A percentile compares a stretch with the other conserved stretches of the same genome.
Conservation (phyloP, 208 protist genomes). For the Leishmania tropica region DNA sequence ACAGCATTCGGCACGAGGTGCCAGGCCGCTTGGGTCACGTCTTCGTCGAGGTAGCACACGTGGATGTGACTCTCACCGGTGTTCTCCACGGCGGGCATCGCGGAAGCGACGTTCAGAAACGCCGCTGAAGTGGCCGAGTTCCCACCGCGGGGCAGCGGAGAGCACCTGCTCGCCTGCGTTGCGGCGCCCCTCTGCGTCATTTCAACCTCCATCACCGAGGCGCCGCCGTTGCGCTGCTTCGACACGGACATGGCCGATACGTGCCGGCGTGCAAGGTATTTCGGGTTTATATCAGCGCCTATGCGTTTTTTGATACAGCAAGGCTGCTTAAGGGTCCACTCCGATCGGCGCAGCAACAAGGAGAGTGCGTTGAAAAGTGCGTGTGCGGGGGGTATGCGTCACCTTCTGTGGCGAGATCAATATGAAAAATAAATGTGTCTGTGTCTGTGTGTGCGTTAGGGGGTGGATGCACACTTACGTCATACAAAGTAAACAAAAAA, state of each 20-base stretch:
- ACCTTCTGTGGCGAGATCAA: neutral
- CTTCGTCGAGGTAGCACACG: constrained; percentile 30
- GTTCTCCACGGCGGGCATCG: neutral
- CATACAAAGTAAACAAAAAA: too few species aligned
- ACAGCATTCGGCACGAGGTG: constrained; percentile 14
- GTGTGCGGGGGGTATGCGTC: neutral
- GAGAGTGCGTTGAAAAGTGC: neutral
- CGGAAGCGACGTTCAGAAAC: neutral
- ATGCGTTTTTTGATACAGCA: neutral
- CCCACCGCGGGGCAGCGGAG: neutral
- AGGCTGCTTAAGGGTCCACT: neutral
- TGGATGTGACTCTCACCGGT: constrained; percentile 14
- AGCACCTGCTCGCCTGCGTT: neutral
- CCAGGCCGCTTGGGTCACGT: constrained; percentile 3
- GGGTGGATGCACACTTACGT: too few species aligned
- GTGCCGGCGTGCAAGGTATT: neutral
- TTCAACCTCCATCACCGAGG: neutral
- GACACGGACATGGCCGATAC: neutral
- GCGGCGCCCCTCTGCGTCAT: neutral
- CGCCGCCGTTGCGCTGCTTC: neutral
- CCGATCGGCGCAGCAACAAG: neutral
- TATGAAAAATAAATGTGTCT: neutral
- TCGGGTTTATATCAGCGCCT: neutral
- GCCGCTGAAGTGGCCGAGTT: neutral
- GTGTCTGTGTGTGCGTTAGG: too few species aligned